Percentiles rank a stretch among this genome's conserved stretches.
Conservation (phyloP, 257 asterid genomes). For the Nicotiana knightiana region DNA sequence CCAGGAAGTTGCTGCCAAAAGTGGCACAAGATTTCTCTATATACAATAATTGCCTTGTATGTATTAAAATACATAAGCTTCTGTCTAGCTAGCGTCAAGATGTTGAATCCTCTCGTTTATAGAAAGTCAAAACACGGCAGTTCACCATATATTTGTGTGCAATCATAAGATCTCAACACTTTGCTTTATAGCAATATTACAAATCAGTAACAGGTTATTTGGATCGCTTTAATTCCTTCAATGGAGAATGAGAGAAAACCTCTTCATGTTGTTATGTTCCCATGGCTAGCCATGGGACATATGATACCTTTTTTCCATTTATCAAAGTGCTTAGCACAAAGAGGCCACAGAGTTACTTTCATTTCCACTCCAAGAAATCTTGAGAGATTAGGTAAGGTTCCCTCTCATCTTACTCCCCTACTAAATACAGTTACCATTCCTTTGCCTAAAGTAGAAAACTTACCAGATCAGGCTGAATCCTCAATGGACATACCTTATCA, state of each 20-base stretch:
- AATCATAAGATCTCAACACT: not conserved
- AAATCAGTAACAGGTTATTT: not conserved
- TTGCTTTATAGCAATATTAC: not conserved
- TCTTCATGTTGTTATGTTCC: constrained; percentile 81
- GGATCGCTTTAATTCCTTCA: not conserved
- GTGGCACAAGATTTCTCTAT: not conserved
- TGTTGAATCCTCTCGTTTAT: not conserved
- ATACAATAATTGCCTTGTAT: not conserved
- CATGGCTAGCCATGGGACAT: constrained; percentile 94
- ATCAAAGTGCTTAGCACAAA: constrained; percentile 51
- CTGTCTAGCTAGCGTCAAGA: not conserved
- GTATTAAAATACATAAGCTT: not conserved
- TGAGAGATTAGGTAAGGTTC: constrained; percentile 41
- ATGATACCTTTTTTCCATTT: constrained; percentile 60
- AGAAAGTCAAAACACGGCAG: not conserved
- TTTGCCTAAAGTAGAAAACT: constrained; percentile 41
- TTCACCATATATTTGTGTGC: not conserved
- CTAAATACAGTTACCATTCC: constrained; percentile 41
- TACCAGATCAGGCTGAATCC: constrained; percentile 64
- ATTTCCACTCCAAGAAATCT: constrained; percentile 79
- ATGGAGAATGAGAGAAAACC: constrained; percentile 35
- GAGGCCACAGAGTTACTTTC: constrained; percentile 67
- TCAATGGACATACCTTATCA: constrained; percentile 78
- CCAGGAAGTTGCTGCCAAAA: not conserved
- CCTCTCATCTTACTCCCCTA: constrained; percentile 38